Evolutionary conservation across 352 stramenopile species (phyloP), one percentile per base, ranked within the genome.

Genomic region (Pelagophyceae sp.): DNA sequence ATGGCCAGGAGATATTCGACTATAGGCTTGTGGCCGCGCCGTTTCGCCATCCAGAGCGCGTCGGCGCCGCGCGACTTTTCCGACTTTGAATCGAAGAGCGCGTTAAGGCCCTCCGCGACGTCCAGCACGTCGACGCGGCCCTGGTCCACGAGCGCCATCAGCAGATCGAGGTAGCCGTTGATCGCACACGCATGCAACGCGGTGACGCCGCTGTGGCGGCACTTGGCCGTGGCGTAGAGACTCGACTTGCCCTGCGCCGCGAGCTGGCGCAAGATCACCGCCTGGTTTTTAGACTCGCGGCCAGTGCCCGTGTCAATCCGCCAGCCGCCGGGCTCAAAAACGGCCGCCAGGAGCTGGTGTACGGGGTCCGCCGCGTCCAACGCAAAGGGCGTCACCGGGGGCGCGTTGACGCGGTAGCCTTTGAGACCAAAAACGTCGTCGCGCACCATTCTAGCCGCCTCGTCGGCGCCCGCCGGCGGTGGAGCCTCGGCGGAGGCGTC

Each of bases 21-120:
- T 45, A 77, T 77, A n/a, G n/a, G 38, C 27, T 60, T 51, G 70
- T 80, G 65, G 67, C 76, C 76, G 35, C 76, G 76, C 51, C 70
- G 38, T 31, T 40, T 31, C 37, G 37, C 67, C 37, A 80, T 40
- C 69, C 70, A 78, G 2, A 80, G 70, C 51, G 69, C 75, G 40
- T 80, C 76, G 27, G 76, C 69, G 31, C 76, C 76, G 20, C 67
- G 33, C 38, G 67, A 2, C 11, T 54, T 51, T 37, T 50, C 67
- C 17, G 0, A 11, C 6, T 1, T 17, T 25, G 29, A 27, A 25
- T 71, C 61, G 61, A 71, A 71, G 61, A 33, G 29, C 19, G 37
- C 27, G n/a, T 32, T 32, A 2, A 80, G 51, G 23, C 38, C 63
- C 40, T 70, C 69, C 15, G 60, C 61, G 25, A 72, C 45, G 15